Base-by-base conservation (phyloP, 768 basidiomycete genomes). In the Podaxis sp. region DNA sequence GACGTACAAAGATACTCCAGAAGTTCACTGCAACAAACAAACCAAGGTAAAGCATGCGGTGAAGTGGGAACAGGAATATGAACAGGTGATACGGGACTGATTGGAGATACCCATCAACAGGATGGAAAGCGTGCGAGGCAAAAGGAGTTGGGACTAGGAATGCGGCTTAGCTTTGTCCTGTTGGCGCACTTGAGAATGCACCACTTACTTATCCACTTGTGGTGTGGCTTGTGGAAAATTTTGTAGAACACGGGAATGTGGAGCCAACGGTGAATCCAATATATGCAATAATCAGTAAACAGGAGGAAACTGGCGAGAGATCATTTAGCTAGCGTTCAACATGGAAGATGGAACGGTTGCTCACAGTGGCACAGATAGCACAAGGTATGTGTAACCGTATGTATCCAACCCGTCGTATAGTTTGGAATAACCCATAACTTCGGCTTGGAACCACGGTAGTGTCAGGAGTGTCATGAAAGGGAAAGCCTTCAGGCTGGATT, bases 51-150 rank as follows among this genome's bases (percentile, higher is more conserved):
- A 94, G 69, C 64, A 81, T 77, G 63, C 93, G 93, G 69, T 99
- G 95, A 10, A 98, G 74, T 1, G 97, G 97, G 79, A 98, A 93
- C 48, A 96, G 17, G 78, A 89, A 93, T 67, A 92, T 82, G 78
- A 95, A 95, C 65, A 96, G 69, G 75, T 99, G 97, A 72, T 99
- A 99, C 2, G 97, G 97, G 3, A 99, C 75, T 10, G 95, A 96
- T 77, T 99, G 97, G 28, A 88, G 72, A 73, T 92, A 99, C 2
- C 97, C 97, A 74, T 99, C 97, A 22, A 98, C 76, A 0, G 93
- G 93, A 75, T 99, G 95, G 87, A 99, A 99, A 0, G 97, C 97
- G 72, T 98, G 91, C 24, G 96, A 96, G 36, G 97, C 93, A 70
- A 93, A 99, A 0, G 97, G 97, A 0, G 97, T 97, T 4, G 97